These are phyloP conservation scores for Cotoneaster glaucophyllus DNA, from an alignment of 306 rosid species.

Conservation along the genomic window DNA sequence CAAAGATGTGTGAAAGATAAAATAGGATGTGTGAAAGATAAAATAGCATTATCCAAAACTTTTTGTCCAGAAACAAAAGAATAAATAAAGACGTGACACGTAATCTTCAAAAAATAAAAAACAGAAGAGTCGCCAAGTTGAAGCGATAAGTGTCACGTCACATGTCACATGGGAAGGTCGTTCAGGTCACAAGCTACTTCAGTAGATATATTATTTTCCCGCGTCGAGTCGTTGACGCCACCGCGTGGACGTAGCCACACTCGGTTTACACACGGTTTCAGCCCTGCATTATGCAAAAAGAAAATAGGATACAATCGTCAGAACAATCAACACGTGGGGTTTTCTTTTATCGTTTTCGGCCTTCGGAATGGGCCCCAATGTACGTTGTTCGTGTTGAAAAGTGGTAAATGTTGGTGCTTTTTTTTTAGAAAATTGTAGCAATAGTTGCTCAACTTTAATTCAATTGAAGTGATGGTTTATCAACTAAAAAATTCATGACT, in stretches of 20 bases:
- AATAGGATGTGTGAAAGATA: too few species aligned
- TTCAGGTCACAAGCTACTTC: not conserved
- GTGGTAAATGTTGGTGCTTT: too few species aligned
- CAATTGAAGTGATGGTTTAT: too few species aligned
- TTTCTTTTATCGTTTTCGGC: not conserved
- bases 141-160: not conserved
- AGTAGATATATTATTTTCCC: not conserved
- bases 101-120: not conserved
- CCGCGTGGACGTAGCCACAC: not conserved
- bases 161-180: not conserved
- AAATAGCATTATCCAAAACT: too few species aligned
- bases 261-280: conserved; percentile 5
- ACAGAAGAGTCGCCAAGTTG: not conserved
- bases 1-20: too few species aligned
- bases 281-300: too few species aligned
- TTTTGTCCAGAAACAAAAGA: not conserved
- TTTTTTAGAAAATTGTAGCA: too few species aligned
- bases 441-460: too few species aligned
- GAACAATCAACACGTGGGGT: not conserved
- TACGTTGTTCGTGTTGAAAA: not conserved
- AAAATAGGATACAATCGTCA: not conserved
- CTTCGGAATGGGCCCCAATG: not conserved
- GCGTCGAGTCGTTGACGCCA: not conserved
- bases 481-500: too few species aligned
- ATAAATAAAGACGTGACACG: not conserved